Conservation (phyloP, 2,329 filamentous ascomycete genomes). For the Sarocladiaceae sp. region DNA sequence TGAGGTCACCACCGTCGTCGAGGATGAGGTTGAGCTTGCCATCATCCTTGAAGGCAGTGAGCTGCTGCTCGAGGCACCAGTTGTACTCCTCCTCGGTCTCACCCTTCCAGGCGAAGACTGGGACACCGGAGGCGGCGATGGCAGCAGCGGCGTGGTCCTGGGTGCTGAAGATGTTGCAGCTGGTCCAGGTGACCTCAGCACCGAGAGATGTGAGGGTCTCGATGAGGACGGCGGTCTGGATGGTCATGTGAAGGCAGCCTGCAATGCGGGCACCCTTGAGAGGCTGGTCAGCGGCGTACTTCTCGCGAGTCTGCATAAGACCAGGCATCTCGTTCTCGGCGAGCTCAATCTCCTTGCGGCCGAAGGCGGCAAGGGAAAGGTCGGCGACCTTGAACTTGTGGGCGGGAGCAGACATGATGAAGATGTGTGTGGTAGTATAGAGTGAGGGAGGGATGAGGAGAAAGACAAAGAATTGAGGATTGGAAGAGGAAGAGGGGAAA, state of each 20-base stretch:
- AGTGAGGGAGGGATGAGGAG: conserved; percentile 20
- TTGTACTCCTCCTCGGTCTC: conserved; percentile 99
- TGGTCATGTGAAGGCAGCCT: conserved; percentile 99
- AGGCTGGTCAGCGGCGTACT: conserved; percentile 92
- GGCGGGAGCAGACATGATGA: conserved; percentile 71
- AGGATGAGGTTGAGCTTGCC: conserved; percentile 98
- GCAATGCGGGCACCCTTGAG: conserved; percentile 93
- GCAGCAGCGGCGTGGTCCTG: conserved; percentile 98
- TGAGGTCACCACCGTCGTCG: conserved; percentile 96
- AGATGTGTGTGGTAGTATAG: conserved; percentile 15
- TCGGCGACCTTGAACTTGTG: conserved; percentile 98
- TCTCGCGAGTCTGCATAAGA: conserved; percentile 89
- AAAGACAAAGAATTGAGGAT: conserved; percentile 14
- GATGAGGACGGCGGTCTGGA: conserved; percentile 98
- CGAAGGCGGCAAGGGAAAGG: conserved; percentile 95
- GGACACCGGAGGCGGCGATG: conserved; percentile 89
- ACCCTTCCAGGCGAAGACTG: conserved; percentile 75
- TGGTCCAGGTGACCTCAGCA: conserved; percentile 98
- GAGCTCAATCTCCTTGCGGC: conserved; percentile 97
- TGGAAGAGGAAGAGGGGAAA: conserved; percentile 23
- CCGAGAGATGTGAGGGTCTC: conserved; percentile 93
- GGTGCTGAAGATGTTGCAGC: conserved; percentile 99
- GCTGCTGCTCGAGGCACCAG: conserved; percentile 99
- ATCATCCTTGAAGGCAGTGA: conserved; percentile 92
- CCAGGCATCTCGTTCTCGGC: conserved; percentile 97